Percentiles rank a stretch among this genome's conserved stretches.
phyloP scores from a whole-genome alignment of 2,329 filamentous ascomycete genomes.

The Coniosporium tulheliwenetii region DNA sequence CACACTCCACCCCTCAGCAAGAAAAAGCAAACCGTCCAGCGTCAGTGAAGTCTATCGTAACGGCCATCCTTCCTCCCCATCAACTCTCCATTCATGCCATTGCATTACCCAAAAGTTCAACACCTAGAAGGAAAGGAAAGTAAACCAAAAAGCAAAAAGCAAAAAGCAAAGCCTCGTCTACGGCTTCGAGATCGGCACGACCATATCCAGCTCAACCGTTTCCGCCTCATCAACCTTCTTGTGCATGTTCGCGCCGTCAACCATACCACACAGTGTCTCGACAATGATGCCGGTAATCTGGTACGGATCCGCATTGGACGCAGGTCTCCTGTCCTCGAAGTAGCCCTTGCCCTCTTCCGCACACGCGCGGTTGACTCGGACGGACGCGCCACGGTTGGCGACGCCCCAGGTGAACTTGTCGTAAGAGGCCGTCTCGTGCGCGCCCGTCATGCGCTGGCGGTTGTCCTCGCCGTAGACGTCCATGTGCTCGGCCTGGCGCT shows the following conservation, averaged over 20 bases:
- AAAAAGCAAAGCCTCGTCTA: conserved; percentile 2
- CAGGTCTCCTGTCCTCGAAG: conserved; percentile 69
- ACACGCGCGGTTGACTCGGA: conserved; percentile 77
- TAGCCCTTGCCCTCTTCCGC: conserved; percentile 86
- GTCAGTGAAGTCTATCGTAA: too few relatives aligned
- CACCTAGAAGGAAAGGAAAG: too few relatives aligned
- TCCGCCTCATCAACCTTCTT: conserved; percentile 20
- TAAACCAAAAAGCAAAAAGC: too few relatives aligned
- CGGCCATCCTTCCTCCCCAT: too few relatives aligned
- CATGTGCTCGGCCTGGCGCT: conserved; percentile 45
- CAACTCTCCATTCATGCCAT: too few relatives aligned
- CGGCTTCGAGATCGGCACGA: conserved; percentile 15
- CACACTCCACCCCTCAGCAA: too few relatives aligned
- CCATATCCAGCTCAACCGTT: conserved; percentile 18
- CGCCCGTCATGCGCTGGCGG: conserved; percentile 80
- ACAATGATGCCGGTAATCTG: conserved; percentile 70
- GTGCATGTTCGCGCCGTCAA: conserved; percentile 31
- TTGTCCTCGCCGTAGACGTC: conserved; percentile 93
- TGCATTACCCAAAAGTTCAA: too few relatives aligned
- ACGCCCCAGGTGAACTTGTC: conserved; percentile 90
- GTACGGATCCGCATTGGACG: conserved; percentile 53
- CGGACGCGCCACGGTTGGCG: conserved; percentile 87
- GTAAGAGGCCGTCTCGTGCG: conserved; percentile 86
- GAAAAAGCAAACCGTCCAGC: too few relatives aligned
- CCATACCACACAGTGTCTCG: conserved; percentile 45